Evolutionary conservation across 202 grass and related monocot species (phyloP).

Genomic region (Saccharum hybrid): DNA sequence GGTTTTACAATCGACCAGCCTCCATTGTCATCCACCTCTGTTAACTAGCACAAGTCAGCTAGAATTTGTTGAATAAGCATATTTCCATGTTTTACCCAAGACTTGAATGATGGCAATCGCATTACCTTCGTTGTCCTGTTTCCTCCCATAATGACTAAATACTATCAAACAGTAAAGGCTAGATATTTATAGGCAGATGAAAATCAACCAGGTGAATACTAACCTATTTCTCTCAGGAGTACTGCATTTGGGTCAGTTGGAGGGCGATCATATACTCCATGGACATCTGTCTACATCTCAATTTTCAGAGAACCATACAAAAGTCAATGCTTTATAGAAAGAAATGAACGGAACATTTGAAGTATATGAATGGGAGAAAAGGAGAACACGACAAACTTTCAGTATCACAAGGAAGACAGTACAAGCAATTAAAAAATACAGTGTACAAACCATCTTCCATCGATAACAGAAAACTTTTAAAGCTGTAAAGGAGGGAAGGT

Average conservation of each 20-base stretch:
- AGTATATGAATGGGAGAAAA: constrained; percentile 23
- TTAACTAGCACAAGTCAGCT: constrained; percentile 38
- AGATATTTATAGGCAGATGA: not conserved
- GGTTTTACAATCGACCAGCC: constrained; percentile 82
- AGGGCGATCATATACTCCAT: constrained; percentile 92
- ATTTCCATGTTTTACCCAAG: not conserved
- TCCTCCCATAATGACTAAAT: not conserved
- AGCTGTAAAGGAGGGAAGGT: constrained; percentile 36
- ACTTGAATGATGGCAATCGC: not conserved
- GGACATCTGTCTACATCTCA: constrained; percentile 89
- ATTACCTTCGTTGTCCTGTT: not conserved
- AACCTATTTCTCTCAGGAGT: constrained; percentile 91
- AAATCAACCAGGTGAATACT: constrained; percentile 41
- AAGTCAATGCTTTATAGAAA: not conserved
- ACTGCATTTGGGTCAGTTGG: constrained; percentile 83
- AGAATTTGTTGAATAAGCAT: constrained; percentile 9
- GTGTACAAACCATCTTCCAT: not conserved
- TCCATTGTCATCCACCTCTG: constrained; percentile 78
- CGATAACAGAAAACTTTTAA: not conserved
- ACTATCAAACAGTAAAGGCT: not conserved
- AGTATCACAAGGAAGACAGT: constrained; percentile 9
- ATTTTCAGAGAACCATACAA: constrained; percentile 39
- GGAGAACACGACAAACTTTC: not conserved
- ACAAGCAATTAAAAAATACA: constrained; percentile 19
- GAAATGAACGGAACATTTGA: not conserved